A percentile compares a stretch with the other conserved stretches of the same genome.
Evolutionary conservation across 2,329 filamentous ascomycete species (phyloP).

Genomic region (Dothistroma septosporum): DNA sequence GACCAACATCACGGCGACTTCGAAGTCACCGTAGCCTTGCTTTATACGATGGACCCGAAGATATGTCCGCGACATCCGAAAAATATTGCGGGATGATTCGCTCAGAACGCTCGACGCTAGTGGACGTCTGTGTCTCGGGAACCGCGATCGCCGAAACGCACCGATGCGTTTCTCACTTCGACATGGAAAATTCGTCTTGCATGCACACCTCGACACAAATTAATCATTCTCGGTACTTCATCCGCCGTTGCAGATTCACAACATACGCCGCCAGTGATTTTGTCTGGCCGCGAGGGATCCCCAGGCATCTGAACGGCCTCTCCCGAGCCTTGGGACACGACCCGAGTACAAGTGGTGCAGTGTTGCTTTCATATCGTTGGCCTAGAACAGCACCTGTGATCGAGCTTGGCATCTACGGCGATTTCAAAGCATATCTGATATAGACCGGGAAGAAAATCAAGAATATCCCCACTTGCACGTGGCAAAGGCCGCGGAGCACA

Average conservation of each 20-base stretch:
- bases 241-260: too few relatives aligned
- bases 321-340: neutral
- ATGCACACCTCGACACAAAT: too few relatives aligned
- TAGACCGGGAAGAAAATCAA: neutral
- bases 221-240: too few relatives aligned
- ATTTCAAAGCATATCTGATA: neutral
- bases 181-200: neutral
- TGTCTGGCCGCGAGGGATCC: too few relatives aligned
- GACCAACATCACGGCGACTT: neutral
- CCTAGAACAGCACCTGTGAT: neutral
- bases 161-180: neutral
- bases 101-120: neutral
- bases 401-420: neutral
- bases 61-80: neutral
- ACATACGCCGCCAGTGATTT: too few relatives aligned
- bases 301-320: neutral
- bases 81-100: neutral
- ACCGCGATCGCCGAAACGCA: neutral
- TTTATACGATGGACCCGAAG: neutral
- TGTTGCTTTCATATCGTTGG: neutral
- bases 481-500: neutral
- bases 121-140: neutral
- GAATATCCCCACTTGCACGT: neutral
- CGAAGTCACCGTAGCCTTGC: neutral
- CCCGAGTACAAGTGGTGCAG: neutral